Percentiles rank a stretch among this genome's conserved stretches.
Conservation (phyloP, 225 moss, liverwort and hornwort genomes). For the Polytrichum formosum region DNA sequence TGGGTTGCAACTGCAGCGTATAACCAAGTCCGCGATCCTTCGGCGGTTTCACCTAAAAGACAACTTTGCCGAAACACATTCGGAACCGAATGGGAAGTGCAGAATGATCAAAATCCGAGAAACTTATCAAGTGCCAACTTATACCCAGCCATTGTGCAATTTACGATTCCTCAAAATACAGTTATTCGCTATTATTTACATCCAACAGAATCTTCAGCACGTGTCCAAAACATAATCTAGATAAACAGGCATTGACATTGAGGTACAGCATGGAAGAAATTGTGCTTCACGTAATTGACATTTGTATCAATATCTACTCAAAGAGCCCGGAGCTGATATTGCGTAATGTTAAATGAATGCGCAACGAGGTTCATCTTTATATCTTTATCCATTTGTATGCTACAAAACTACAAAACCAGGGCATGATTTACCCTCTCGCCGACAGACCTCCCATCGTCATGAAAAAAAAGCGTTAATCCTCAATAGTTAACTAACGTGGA, state of each 20-base stretch:
- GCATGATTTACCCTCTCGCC: constrained; percentile 11
- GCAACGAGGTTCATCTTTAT: too few species aligned
- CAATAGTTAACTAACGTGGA: not conserved
- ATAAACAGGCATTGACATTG: constrained; percentile 48
- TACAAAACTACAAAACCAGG: constrained; percentile 6
- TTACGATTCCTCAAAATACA: not conserved
- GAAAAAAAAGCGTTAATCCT: not conserved
- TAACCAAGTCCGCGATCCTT: too few species aligned
- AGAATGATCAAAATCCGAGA: not conserved
- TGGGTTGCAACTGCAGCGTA: too few species aligned
- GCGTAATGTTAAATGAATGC: too few species aligned
- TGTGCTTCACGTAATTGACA: too few species aligned
- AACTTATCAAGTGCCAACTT: not conserved
- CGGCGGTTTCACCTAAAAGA: too few species aligned
- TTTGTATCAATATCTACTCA: not conserved
- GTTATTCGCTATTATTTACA: constrained; percentile 4
- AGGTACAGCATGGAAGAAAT: constrained; percentile 72
- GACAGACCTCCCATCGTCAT: not conserved
- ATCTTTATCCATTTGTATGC: not conserved
- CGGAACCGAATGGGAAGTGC: too few species aligned
- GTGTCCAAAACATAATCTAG: constrained; percentile 33
- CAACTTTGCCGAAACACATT: too few species aligned
- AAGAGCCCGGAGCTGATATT: too few species aligned
- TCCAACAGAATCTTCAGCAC: not conserved
- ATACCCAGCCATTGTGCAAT: too few species aligned